A percentile compares a stretch with the other conserved stretches of the same genome.
These are phyloP conservation scores for Aspergillus sp. DNA, from an alignment of 2,329 filamentous ascomycete species.

Conservation along the genomic window DNA sequence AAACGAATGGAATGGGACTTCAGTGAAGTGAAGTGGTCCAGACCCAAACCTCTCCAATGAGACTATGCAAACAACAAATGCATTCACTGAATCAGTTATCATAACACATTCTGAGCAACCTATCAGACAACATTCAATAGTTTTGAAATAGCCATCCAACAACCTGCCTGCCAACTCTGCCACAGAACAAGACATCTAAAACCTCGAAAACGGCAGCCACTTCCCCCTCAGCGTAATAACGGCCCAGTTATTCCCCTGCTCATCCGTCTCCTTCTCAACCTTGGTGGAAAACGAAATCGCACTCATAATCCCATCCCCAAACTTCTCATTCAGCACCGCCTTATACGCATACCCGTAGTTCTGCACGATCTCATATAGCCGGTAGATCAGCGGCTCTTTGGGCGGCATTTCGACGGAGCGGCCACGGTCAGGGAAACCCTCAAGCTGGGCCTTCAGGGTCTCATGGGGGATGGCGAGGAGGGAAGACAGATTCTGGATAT, in stretches of 20 bases:
- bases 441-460: slow-evolving; percentile 61
- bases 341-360: slow-evolving; percentile 98
- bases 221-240: slow-evolving; percentile 81
- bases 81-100: not conserved
- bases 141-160: not conserved
- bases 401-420: slow-evolving; percentile 78
- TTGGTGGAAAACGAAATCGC: slow-evolving; percentile 88
- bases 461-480: slow-evolving; percentile 62
- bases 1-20: too few relatives aligned
- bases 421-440: slow-evolving; percentile 78
- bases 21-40: too few relatives aligned
- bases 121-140: not conserved
- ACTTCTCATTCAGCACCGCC: slow-evolving; percentile 93
- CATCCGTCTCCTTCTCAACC: slow-evolving; percentile 90
- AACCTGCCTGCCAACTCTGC: too few relatives aligned
- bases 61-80: not conserved
- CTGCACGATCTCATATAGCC: slow-evolving; percentile 90
- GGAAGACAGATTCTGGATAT: slow-evolving; percentile 65
- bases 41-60: not conserved
- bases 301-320: slow-evolving; percentile 93
- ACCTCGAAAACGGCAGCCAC: slow-evolving; percentile 61
- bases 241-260: slow-evolving; percentile 76
- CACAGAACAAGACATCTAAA: slow-evolving; percentile 22
- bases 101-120: not conserved
- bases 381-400: slow-evolving; percentile 82